Conservation (phyloP, 2,329 filamentous ascomycete genomes). For the Colletotrichum falcatum region DNA sequence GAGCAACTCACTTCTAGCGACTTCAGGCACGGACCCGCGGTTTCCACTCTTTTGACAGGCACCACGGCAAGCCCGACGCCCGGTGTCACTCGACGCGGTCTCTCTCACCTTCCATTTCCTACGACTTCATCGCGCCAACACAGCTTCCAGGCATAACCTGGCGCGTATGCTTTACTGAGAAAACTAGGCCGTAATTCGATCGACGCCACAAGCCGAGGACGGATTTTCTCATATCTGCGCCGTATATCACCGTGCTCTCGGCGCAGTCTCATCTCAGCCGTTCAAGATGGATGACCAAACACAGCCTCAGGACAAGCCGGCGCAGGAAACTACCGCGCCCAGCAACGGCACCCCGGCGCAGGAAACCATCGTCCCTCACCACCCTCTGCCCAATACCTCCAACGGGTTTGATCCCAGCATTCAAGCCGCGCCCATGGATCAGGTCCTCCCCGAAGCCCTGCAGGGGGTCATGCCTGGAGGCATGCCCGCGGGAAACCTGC, state of each 20-base stretch:
- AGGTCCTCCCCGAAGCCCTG: slow-evolving; percentile 40
- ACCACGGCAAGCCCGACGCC: background rate
- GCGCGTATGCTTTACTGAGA: slow-evolving; percentile 23
- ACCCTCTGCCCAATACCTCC: slow-evolving; percentile 21
- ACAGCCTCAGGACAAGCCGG: slow-evolving; percentile 28
- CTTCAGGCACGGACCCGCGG: background rate
- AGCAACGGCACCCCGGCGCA: slow-evolving; percentile 17
- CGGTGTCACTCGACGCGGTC: slow-evolving; percentile 21
- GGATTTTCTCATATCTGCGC: background rate
- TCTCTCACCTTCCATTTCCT: slow-evolving; percentile 19
- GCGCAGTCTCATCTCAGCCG: background rate
- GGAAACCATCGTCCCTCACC: slow-evolving; percentile 22
- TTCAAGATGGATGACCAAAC: slow-evolving; percentile 35
- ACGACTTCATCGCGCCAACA: slow-evolving; percentile 15
- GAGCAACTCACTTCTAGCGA: background rate
- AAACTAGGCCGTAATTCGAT: background rate
- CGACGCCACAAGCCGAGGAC: background rate
- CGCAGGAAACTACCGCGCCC: slow-evolving; percentile 16
- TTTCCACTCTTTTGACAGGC: background rate
- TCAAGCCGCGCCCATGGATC: slow-evolving; percentile 39
- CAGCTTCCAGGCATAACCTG: slow-evolving; percentile 2
- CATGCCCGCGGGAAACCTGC: slow-evolving; percentile 19
- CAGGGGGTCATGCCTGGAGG: slow-evolving; percentile 41
- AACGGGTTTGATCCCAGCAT: slow-evolving; percentile 33
- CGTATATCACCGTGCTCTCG: background rate